Evolutionary conservation across 192 early-diverging fungal genomes (phyloP), one percentile per base, ranked within the genome.

Genomic region (Radiomyces spectabilis): DNA sequence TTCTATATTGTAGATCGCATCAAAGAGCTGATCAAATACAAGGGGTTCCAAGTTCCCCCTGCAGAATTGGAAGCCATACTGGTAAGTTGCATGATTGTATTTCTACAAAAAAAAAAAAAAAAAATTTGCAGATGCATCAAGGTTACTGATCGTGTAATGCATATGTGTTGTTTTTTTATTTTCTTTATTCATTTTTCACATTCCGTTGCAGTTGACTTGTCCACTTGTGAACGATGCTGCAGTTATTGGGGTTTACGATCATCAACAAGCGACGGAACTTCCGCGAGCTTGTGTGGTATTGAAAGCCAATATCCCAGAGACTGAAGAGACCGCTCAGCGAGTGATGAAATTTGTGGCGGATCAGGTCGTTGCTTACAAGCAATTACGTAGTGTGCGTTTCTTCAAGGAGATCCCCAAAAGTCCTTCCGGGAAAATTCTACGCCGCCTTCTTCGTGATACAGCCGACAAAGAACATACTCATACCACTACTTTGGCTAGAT

Each of bases 361-460:
- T 46, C 66, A 73, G n/a, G 81, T 90, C 10, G 84, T 85, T 5
- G 55, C 61, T 16, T 82, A 88, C 72, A 95, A 95, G 74, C 68
- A 76, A 43, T 68, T 97, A 30, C 70, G 87, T 37, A 91, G 91
- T 5, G 91, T 94, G 12, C 59, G 50, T 0, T 80, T 92, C 46
- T 76, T 89, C 44, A 77, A 80, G 9, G 72, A 57, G 25, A 81
- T 94, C 29, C 91, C 90, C 30, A 90, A 91, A 57, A 80, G 81
- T 53, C 75, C 86, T 1, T 75, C 87, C 1, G 94, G 92, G 34
- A 94, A 94, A 73, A 91, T 94, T 44, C 73, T 95, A 65, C 77
- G 91, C 35, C 68, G 77, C 18, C 73, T 83, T 9, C 41, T 61
- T 19, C 30, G 59, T 26, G 51, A 53, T 29, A 26, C 30, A 26